Evolutionary conservation across 495 filamentous ascomycete genomes (phyloP), one percentile per base, ranked within the genome.

Genomic region (Podospora bellae-mahoneyi): DNA sequence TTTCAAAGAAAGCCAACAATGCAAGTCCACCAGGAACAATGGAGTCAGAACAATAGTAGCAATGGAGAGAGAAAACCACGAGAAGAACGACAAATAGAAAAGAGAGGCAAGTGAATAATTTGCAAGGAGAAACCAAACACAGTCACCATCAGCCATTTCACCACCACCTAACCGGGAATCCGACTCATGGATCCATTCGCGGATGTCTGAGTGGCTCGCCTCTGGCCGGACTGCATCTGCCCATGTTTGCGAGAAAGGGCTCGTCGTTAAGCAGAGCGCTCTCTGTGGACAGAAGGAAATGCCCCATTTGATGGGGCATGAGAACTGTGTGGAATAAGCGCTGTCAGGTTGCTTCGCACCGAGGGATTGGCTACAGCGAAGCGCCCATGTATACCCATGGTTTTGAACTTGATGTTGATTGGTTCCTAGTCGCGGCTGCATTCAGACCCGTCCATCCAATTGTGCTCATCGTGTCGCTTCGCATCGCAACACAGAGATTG

Each of bases 321-420:
- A 66, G 54, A 39, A 66, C 65, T 75, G 71, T 77, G 70, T 76
- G 73, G 68, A 76, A 76, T 78, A 78, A 72, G 76, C 77, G 77
- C 77, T 72, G 68, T 60, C 59, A 55, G 53, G 68, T 65, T 53
- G 69, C 27, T 23, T 70, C 65, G 53, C 61, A 69, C 58, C 60
- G 59, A 26, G 44, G 60, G 64, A 78, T 78, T 76, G 77, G 74
- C 71, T 64, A 68, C 20, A 4, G 66, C 62, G 60, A 73, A 65
- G 68, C 71, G 68, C 71, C 71, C 68, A 23, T 23, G 1, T 23
- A 23, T 23, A 23, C 23, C 23, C 1, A 55, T 27, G 58, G 65
- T 70, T 54, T 60, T 55, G 61, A 55, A 10, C 32, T 6, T 10
- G 28, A 30, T 7, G 13, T 7, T 71, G 64, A 78, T 79, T 78